Evolutionary conservation across 306 rosid genomes (phyloP).

Genomic region (Begonia peltatifolia): DNA sequence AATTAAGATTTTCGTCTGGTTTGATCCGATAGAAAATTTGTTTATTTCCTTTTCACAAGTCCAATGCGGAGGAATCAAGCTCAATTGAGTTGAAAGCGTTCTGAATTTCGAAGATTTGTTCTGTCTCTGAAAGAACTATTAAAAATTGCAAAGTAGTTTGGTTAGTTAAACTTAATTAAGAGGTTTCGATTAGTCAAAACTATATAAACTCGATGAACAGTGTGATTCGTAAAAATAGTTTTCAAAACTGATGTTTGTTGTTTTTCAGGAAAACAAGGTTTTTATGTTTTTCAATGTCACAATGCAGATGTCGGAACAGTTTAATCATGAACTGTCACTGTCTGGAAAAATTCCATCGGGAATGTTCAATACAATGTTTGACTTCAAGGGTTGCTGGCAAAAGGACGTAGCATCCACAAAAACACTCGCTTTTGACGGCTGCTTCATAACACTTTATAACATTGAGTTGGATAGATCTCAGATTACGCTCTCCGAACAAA

Average conservation of each 20-base stretch:
- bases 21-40: neutral
- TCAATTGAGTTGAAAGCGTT: too few relatives aligned
- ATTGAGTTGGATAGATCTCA: conserved; percentile 51
- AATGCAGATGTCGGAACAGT: conserved; percentile 74
- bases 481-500: conserved; percentile 37
- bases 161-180: too few relatives aligned
- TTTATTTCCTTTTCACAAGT: neutral
- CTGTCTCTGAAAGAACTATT: too few relatives aligned
- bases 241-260: too few relatives aligned
- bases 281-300: conserved; percentile 1
- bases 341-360: conserved; percentile 83
- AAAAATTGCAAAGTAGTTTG: too few relatives aligned
- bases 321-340: conserved; percentile 44
- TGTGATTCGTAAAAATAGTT: too few relatives aligned
- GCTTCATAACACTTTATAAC: conserved; percentile 55
- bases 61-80: too few relatives aligned
- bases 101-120: too few relatives aligned
- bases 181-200: too few relatives aligned
- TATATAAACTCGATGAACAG: too few relatives aligned
- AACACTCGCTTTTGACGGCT: conserved; percentile 64
- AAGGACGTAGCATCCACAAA: conserved; percentile 58
- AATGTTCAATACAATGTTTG: conserved; percentile 53
- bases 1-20: neutral
- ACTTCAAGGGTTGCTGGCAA: conserved; percentile 55
- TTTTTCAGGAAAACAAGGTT: too few relatives aligned